Conservation (phyloP, 2,329 filamentous ascomycete species). For the Zarea fungicola region DNA sequence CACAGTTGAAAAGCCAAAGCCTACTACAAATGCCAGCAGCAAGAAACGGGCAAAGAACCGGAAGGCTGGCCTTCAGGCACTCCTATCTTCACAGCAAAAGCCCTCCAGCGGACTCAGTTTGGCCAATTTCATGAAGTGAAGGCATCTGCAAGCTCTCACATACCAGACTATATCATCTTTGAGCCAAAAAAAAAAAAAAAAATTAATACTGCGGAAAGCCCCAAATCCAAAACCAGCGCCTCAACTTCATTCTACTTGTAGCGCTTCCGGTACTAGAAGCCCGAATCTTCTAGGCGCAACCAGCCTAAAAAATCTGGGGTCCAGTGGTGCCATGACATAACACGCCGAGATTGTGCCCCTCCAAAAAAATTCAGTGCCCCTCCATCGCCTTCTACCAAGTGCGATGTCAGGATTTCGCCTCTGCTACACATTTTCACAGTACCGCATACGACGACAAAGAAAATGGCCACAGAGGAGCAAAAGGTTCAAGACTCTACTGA, state of each 20-base stretch:
- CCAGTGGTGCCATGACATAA: constrained; percentile 12
- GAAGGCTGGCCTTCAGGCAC: constrained; percentile 61
- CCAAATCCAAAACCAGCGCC: too few relatives aligned
- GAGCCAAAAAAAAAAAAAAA: too few relatives aligned
- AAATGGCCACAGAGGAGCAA: constrained; percentile 39
- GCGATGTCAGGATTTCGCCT: constrained; percentile 10
- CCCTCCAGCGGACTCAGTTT: constrained; percentile 42
- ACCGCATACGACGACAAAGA: constrained; percentile 1
- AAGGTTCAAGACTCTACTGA: constrained; percentile 39
- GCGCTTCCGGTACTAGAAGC: not conserved
- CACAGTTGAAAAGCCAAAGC: constrained; percentile 24
- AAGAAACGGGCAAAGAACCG: constrained; percentile 61
- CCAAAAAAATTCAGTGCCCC: constrained; percentile 19
- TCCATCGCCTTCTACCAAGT: constrained; percentile 8
- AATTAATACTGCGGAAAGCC: too few relatives aligned
- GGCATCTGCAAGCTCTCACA: not conserved
- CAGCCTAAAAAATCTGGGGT: constrained; percentile 6
- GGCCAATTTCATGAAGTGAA: constrained; percentile 46
- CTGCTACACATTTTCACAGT: not conserved
- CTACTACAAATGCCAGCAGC: constrained; percentile 50
- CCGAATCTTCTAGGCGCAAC: constrained; percentile 12
- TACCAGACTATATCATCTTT: too few relatives aligned
- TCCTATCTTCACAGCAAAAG: constrained; percentile 50
- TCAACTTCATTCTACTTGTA: too few relatives aligned
- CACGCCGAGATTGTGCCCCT: constrained; percentile 19